These are phyloP conservation scores for Brassica hybrid DNA, from an alignment of 441 rosid genomes.

Conservation along the genomic window DNA sequence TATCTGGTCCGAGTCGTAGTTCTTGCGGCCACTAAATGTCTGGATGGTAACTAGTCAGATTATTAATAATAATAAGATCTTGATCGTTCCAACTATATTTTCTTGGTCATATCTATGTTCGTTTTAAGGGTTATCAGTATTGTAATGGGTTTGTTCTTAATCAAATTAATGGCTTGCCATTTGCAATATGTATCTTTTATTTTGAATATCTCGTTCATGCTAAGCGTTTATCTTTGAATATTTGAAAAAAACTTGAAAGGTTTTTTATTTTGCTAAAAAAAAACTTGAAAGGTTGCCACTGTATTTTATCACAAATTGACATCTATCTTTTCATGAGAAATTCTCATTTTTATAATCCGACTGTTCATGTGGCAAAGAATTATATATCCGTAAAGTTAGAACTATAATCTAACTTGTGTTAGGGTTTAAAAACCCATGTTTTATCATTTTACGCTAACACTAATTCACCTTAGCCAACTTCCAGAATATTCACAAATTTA, in stretches of 20 bases:
- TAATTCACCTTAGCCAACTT: not conserved
- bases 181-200: not conserved
- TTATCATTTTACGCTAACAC: not conserved
- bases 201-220: not conserved
- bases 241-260: not conserved
- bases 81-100: not conserved
- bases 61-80: not conserved
- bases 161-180: conserved; percentile 1
- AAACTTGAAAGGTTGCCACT: not conserved
- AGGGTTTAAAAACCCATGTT: not conserved
- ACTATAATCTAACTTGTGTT: not conserved
- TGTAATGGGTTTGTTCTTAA: not conserved
- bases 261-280: not conserved
- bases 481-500: not conserved
- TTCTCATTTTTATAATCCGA: not conserved
- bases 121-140: not conserved
- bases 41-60: not conserved
- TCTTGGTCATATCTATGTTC: not conserved
- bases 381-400: not conserved
- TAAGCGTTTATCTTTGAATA: not conserved
- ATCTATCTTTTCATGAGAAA: not conserved
- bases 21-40: conserved; percentile 34
- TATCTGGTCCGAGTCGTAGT: conserved; percentile 46
- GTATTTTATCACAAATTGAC: not conserved
- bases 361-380: not conserved